phyloP scores from a whole-genome alignment of 1,139 yeast genomes.

The Saccharomyces hybrid region DNA sequence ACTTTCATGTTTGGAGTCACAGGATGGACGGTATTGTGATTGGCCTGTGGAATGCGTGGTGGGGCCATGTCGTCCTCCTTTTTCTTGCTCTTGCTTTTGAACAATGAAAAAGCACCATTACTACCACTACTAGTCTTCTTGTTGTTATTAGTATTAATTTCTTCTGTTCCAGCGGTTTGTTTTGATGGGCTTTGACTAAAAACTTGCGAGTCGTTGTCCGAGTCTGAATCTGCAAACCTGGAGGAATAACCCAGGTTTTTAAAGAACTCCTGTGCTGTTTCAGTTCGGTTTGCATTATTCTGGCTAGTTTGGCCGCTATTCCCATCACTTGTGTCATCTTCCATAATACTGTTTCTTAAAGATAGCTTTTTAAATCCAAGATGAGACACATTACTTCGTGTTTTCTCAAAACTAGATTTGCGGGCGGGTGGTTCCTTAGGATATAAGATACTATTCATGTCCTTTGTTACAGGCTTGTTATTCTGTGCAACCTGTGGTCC shows the following conservation, averaged over 20 bases:
- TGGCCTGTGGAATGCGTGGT: slow-evolving; percentile 13
- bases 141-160: slow-evolving; percentile 21
- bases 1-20: slow-evolving; percentile 5
- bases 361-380: slow-evolving; percentile 35
- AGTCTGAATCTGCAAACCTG: slow-evolving; percentile 52
- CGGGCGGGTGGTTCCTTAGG: slow-evolving; percentile 36
- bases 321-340: slow-evolving; percentile 8
- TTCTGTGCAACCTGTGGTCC: background rate
- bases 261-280: slow-evolving; percentile 2
- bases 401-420: slow-evolving; percentile 50
- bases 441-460: slow-evolving; percentile 14
- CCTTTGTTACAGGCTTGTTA: slow-evolving; percentile 1
- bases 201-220: slow-evolving; percentile 37
- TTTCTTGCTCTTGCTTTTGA: slow-evolving; percentile 12
- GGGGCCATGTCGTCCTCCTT: slow-evolving; percentile 3
- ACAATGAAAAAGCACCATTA: slow-evolving; percentile 14
- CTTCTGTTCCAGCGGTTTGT: slow-evolving; percentile 12
- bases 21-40: slow-evolving; percentile 7
- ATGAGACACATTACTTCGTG: slow-evolving; percentile 26
- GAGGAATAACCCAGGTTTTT: slow-evolving; percentile 27
- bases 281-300: slow-evolving; percentile 6
- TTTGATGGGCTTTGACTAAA: slow-evolving; percentile 15
- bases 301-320: slow-evolving; percentile 4
- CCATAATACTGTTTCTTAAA: slow-evolving; percentile 25
- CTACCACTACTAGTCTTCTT: slow-evolving; percentile 9